Conservation (phyloP, 306 rosid genomes). For the Prunus kanzakura region DNA sequence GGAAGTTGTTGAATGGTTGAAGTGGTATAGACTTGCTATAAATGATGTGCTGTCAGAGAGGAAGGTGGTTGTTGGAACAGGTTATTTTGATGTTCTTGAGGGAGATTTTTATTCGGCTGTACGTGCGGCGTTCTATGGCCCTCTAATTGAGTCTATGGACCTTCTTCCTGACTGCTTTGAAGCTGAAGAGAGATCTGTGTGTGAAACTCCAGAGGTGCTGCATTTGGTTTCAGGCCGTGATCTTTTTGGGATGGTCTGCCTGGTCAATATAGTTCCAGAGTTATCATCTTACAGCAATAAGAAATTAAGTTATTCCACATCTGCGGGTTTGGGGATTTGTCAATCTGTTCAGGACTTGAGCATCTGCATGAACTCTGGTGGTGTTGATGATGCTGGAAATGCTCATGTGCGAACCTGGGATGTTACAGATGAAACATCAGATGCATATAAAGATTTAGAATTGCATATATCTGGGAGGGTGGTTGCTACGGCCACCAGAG, state of each 20-base stretch:
- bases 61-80: slow-evolving; percentile 67
- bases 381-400: slow-evolving; percentile 27
- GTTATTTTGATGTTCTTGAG: slow-evolving; percentile 78
- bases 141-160: slow-evolving; percentile 69
- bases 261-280: slow-evolving; percentile 45
- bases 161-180: slow-evolving; percentile 88
- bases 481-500: slow-evolving; percentile 73
- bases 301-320: slow-evolving; percentile 47
- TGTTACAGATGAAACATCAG: slow-evolving; percentile 37
- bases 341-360: slow-evolving; percentile 34
- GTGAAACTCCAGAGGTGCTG: slow-evolving; percentile 85
- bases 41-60: slow-evolving; percentile 65
- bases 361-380: slow-evolving; percentile 25
- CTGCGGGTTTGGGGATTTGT: slow-evolving; percentile 29
- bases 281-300: slow-evolving; percentile 39
- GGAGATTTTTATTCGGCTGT: slow-evolving; percentile 87
- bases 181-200: slow-evolving; percentile 93
- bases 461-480: slow-evolving; percentile 76
- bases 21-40: slow-evolving; percentile 73
- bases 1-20: slow-evolving; percentile 97
- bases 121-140: slow-evolving; percentile 83
- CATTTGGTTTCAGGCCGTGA: slow-evolving; percentile 97
- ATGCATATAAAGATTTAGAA: slow-evolving; percentile 73
- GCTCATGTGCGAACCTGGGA: slow-evolving; percentile 24
- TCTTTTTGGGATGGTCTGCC: slow-evolving; percentile 85